A percentile compares a stretch with the other conserved stretches of the same genome.
These are phyloP conservation scores for Candida pseudoglaebosa DNA, from an alignment of 805 yeast species.

Conservation along the genomic window DNA sequence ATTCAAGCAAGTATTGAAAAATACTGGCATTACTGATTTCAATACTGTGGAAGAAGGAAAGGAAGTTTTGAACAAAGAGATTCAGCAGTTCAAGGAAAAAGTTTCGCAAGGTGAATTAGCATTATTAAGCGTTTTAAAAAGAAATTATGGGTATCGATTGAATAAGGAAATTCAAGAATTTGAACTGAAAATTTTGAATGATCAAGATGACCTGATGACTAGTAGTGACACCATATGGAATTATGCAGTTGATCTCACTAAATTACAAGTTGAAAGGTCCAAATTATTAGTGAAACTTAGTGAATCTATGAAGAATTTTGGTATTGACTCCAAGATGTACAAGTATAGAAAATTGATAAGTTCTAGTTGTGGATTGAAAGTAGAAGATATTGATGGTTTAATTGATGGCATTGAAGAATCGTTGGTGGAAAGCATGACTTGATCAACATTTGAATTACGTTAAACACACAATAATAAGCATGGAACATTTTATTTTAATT, in stretches of 20 bases:
- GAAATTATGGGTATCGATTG: constrained; percentile 43
- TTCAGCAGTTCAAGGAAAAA: constrained; percentile 6
- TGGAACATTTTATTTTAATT: too few species aligned
- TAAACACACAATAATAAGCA: constrained; percentile 1
- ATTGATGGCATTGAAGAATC: constrained; percentile 69
- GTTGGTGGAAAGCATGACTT: constrained; percentile 18
- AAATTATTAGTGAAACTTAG: constrained; percentile 45
- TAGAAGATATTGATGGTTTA: constrained; percentile 76
- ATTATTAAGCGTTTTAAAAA: constrained; percentile 27
- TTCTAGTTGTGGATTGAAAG: constrained; percentile 68
- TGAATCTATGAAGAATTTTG: constrained; percentile 38
- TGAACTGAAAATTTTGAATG: constrained; percentile 17
- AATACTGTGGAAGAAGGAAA: constrained; percentile 25
- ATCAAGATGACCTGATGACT: constrained; percentile 14
- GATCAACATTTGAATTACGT: not conserved
- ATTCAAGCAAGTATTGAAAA: constrained; percentile 23
- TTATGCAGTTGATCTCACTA: constrained; percentile 36
- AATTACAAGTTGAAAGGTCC: constrained; percentile 50
- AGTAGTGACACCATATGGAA: constrained; percentile 15
- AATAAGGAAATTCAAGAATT: constrained; percentile 43
- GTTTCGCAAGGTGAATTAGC: constrained; percentile 15
- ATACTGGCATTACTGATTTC: constrained; percentile 27
- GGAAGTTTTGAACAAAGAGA: constrained; percentile 15
- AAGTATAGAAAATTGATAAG: constrained; percentile 79
- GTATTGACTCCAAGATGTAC: constrained; percentile 52